Evolutionary conservation across 1,284 basidiomycete genomes (phyloP).

Genomic region (Somion occarium): DNA sequence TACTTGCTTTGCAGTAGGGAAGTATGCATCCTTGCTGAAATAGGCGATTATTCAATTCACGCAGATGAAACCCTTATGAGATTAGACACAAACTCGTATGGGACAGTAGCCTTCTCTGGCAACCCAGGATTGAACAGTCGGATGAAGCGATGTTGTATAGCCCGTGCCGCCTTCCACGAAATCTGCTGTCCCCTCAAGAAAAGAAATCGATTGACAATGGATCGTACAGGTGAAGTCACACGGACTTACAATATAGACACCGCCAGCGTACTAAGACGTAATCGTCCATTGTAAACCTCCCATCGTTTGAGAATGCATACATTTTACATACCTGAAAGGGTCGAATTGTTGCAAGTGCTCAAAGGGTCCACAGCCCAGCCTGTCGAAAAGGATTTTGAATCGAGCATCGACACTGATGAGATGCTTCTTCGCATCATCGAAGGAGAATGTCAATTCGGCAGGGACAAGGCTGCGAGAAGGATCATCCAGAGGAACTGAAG

Average conservation of each 20-base stretch:
- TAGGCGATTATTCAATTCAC: neutral
- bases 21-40: conserved; percentile 32
- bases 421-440: conserved; percentile 71
- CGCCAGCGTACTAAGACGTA: conserved; percentile 35
- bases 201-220: neutral
- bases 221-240: neutral
- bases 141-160: conserved; percentile 82
- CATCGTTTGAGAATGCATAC: neutral
- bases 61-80: conserved; percentile 16
- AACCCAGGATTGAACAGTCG: conserved; percentile 69
- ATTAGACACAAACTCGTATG: conserved; percentile 21
- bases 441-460: conserved; percentile 67
- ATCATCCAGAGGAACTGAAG: neutral
- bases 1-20: conserved; percentile 72
- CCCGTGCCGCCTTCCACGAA: conserved; percentile 84
- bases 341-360: conserved; percentile 67
- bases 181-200: conserved; percentile 77
- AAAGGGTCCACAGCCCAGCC: conserved; percentile 69
- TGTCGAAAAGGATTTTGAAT: conserved; percentile 65
- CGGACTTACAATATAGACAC: conserved; percentile 48
- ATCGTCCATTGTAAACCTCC: neutral
- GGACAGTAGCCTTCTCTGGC: conserved; percentile 56
- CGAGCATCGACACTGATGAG: conserved; percentile 65
- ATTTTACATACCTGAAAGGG: conserved; percentile 58
- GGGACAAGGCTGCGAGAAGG: conserved; percentile 39